Evolutionary conservation across 73 alveolate species (phyloP), one percentile per base, ranked within the genome.

Genomic region (Paramecium caudatum): DNA sequence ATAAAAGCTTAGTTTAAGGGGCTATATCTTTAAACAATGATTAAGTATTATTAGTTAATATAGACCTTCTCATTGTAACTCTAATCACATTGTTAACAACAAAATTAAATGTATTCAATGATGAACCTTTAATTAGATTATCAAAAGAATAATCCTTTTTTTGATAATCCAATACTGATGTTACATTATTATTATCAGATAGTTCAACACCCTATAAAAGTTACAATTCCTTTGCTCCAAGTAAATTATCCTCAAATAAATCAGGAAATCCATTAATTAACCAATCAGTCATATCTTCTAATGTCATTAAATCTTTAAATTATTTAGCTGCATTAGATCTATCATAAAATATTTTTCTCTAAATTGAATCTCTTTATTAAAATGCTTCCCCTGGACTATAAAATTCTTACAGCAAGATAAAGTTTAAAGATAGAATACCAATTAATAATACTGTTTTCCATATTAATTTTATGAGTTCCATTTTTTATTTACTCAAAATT

Each of bases 401-500:
- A 74, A 74, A 74, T 9, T 74, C 62, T 74, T 74, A 6, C 13
- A 74, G 12, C 0, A 74, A 25, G 2, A 74, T 74, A 17, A 74
- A 74, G 16, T 74, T 74, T 23, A 74, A 17, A 15, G 88, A 41
- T 5, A 74, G 55, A 16, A 74, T 74, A 3, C 36, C 16, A 10
- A 74, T 19, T 21, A 74, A 74, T 4, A 74, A 13, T 6, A 74
- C 47, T 8, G 88, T 74, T 74, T 74, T 74, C 88, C 88, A 74
- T 15, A 74, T 74, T n/a, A 74, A 19, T 16, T 74, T 74, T 8
- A 74, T 45, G 5, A 74, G 47, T 41, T 74, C 88, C 88, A 74
- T 74, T 23, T 74, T 74, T 7, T 36, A 41, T 74, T 39, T 74
- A 74, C 68, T 74, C 8, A 74, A 5, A 19, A 37, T 19, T 45